Evolutionary conservation across 2,329 filamentous ascomycete species (phyloP).

Genomic region (Aspergillus puulaauensis): DNA sequence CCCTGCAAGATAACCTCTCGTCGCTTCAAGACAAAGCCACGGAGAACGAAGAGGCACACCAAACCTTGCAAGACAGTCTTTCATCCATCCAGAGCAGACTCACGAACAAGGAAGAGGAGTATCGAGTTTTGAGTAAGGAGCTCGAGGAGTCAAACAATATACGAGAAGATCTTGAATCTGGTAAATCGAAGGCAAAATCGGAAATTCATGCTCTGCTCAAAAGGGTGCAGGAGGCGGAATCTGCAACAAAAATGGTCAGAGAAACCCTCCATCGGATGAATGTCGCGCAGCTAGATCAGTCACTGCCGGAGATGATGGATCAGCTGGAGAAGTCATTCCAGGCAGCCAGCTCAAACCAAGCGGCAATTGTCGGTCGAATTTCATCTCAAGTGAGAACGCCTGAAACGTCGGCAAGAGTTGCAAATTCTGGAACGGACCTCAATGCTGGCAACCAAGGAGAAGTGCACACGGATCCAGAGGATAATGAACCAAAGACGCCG

Average conservation of each 20-base stretch:
- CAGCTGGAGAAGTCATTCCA: slow-evolving; percentile 21
- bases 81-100: slow-evolving; percentile 16
- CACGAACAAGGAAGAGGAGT: slow-evolving; percentile 32
- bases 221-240: slow-evolving; percentile 26
- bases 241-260: slow-evolving; percentile 21
- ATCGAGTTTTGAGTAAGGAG: slow-evolving; percentile 10
- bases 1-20: slow-evolving; percentile 3
- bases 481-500: background rate
- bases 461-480: background rate
- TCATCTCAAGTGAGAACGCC: background rate
- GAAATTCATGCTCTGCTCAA: slow-evolving; percentile 26
- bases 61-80: slow-evolving; percentile 5
- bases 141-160: slow-evolving; percentile 15
- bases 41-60: background rate
- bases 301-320: slow-evolving; percentile 19
- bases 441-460: background rate
- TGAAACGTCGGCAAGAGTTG: background rate
- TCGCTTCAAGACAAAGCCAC: background rate
- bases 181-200: slow-evolving; percentile 20
- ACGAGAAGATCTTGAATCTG: slow-evolving; percentile 18
- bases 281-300: slow-evolving; percentile 15
- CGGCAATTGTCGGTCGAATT: background rate
- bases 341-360: background rate
- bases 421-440: background rate
- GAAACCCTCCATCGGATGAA: slow-evolving; percentile 19